These are phyloP conservation scores for Stemphylium lycopersici DNA, from an alignment of 2,329 filamentous ascomycete species.

Conservation along the genomic window DNA sequence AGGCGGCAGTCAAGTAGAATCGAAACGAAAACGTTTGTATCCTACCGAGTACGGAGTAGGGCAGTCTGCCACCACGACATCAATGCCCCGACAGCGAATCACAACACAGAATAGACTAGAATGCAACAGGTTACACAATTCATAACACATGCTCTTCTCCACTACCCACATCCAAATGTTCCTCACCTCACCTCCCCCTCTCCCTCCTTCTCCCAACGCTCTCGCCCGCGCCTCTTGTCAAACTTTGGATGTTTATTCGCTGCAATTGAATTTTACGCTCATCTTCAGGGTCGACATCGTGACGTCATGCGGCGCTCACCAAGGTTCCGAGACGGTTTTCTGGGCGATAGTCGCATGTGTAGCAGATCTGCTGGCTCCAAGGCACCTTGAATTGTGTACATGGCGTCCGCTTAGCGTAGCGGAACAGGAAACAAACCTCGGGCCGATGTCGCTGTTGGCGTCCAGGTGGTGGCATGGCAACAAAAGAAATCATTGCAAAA, in stretches of 20 bases:
- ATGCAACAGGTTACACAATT: neutral
- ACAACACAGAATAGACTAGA: no score
- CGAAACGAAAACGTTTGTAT: no score
- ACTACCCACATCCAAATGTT: neutral
- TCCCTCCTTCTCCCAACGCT: slow-evolving; percentile 43
- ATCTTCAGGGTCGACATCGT: slow-evolving; percentile 16
- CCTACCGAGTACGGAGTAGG: no score
- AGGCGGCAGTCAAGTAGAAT: no score
- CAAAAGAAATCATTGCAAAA: no score
- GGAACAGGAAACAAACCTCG: slow-evolving; percentile 1
- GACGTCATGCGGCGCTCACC: slow-evolving; percentile 20
- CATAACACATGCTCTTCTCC: neutral
- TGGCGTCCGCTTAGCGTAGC: slow-evolving; percentile 12
- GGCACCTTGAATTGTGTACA: neutral
- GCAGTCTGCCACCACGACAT: no score
- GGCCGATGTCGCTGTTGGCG: slow-evolving; percentile 2
- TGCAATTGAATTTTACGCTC: neutral
- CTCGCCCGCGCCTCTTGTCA: slow-evolving; percentile 51
- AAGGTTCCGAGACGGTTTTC: no score
- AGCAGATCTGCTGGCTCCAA: no score
- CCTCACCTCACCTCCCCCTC: slow-evolving; percentile 39
- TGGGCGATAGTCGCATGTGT: no score
- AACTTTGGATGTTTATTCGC: slow-evolving; percentile 52
- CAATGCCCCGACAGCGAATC: no score
- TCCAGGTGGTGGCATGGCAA: neutral